Base-by-base conservation (phyloP, 192 early-diverging fungal genomes). In the Lobosporangium transversale region DNA sequence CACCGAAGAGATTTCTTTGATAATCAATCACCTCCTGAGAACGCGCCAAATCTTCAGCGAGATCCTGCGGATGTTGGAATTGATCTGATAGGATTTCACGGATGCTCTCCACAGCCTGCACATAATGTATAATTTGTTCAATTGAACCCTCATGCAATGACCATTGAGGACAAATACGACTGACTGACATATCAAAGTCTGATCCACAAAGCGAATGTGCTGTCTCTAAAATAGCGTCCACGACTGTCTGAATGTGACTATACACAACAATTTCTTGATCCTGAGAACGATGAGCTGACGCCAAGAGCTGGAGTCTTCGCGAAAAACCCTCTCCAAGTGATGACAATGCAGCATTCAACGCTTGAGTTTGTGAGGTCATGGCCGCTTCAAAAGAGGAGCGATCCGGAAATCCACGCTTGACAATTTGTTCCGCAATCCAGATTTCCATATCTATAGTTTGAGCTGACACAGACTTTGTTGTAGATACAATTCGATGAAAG, bases 1-100 rank as follows among this genome's bases (percentile, higher is more conserved):
- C 73, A 15, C 73, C 64, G 67, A 76, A 76, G 1, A 76, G 51
- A 27, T 63, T 76, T 12, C 64, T 52, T 36, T 62, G 73, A 42
- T 67, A 76, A 27, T 76, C 73, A 14, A 76, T 57, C 24, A 76
- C 33, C n/a, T 76, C 73, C 53, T 76, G 73, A 18, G 56, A 76
- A 35, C 65, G 58, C 2, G 53, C 24, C 42, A 76, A 30, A 11
- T 76, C 73, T 47, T 76, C 73, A 0, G 65, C 18, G 7, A 76
- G 36, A 15, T 67, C 73, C 12, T 57, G 58, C n/a, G 73, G 73
- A 35, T 76, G 73, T 18, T 67, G 73, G 27, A 76, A 76, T 11
- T 49, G 73, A 5, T 54, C 58, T 1, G 73, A 76, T 4, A 76
- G 29, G 4, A 64, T 76, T 40, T 76, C 73, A 1, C 64, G 64